phyloP scores from a whole-genome alignment of 805 yeast species.

The Isabelozyma heimii region DNA sequence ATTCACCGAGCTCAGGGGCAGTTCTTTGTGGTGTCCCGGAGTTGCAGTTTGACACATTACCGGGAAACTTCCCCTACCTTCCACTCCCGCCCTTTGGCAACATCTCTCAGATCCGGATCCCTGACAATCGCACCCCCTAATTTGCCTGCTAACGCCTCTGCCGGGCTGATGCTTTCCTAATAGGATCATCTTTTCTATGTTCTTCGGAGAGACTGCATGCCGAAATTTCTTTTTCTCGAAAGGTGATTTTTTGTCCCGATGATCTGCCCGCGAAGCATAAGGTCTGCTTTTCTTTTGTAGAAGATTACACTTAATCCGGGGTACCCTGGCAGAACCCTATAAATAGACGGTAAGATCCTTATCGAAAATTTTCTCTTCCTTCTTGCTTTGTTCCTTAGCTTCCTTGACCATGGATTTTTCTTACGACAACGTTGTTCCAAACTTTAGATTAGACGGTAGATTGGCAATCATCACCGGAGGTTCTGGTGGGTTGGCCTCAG shows the following conservation, averaged over 20 bases:
- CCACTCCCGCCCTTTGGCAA: neutral
- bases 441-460: slow-evolving; percentile 66
- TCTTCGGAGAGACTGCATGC: neutral
- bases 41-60: neutral
- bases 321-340: neutral
- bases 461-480: slow-evolving; percentile 78
- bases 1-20: neutral
- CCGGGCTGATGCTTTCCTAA: neutral
- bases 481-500: slow-evolving; percentile 72
- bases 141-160: too few species aligned
- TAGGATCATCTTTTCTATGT: neutral
- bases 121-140: too few species aligned
- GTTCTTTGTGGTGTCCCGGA: neutral
- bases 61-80: neutral
- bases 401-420: slow-evolving; percentile 25
- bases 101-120: too few species aligned
- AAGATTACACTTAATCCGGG: neutral
- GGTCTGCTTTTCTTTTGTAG: neutral
- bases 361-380: neutral
- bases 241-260: neutral
- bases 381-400: neutral
- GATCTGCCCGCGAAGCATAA: neutral
- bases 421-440: slow-evolving; percentile 52
- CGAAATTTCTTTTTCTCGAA: neutral
- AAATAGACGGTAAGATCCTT: neutral